Percentiles rank a stretch among this genome's conserved stretches.
phyloP scores from a whole-genome alignment of 2,329 filamentous ascomycete species.

The Thielaviopsis populi region DNA sequence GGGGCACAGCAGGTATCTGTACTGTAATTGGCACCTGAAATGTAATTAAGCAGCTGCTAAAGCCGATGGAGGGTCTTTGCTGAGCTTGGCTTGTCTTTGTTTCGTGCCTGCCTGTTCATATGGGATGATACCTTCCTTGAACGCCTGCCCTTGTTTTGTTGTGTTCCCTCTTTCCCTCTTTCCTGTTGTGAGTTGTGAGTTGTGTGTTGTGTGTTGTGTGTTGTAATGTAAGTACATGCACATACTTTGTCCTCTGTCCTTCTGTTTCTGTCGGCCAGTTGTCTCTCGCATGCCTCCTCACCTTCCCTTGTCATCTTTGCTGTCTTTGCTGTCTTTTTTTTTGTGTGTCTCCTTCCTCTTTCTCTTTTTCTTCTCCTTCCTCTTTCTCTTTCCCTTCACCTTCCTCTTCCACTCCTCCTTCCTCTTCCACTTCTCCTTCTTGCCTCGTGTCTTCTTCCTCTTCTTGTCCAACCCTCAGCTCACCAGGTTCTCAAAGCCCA shows the following conservation, averaged over 20 bases:
- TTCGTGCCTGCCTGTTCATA: neutral
- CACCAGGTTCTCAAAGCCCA: neutral
- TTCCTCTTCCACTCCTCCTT: neutral
- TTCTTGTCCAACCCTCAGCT: neutral
- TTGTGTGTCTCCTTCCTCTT: neutral
- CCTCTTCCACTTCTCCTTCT: constrained; percentile 1
- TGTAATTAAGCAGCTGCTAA: constrained; percentile 4
- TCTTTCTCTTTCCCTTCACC: neutral
- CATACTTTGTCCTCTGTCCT: neutral
- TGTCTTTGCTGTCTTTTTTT: too few species aligned
- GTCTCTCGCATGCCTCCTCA: neutral
- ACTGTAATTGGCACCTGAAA: neutral
- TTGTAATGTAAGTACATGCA: neutral
- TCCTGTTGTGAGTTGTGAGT: neutral
- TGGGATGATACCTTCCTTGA: too few species aligned
- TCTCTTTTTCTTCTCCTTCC: neutral
- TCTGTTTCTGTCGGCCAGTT: neutral
- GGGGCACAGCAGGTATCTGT: neutral
- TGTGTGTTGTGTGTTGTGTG: too few species aligned
- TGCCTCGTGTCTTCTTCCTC: neutral
- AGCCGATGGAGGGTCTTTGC: neutral
- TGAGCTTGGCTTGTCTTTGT: neutral
- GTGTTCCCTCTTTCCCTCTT: neutral
- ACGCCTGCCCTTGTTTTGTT: neutral
- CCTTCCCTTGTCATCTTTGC: neutral